Conservation (phyloP, 208 protist species). For the Leishmania mexicana region DNA sequence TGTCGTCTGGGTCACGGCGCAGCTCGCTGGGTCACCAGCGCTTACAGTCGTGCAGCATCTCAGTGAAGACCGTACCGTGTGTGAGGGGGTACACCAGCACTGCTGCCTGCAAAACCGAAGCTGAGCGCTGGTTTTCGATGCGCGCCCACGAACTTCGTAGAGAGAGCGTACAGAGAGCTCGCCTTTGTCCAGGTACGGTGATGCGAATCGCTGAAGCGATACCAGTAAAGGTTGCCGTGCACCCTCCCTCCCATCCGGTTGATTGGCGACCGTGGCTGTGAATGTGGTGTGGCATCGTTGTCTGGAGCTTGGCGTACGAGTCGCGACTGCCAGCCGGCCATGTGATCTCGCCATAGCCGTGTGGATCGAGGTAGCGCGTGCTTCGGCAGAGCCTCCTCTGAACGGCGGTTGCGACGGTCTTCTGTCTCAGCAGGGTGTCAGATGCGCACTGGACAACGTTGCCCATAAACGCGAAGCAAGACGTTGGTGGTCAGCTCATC, state of each 20-base stretch:
- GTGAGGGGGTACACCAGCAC: constrained; percentile 56
- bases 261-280: constrained; percentile 5
- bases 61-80: constrained; percentile 55
- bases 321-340: constrained; percentile 45
- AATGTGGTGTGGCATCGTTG: constrained; percentile 27
- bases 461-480: constrained; percentile 27
- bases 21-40: constrained; percentile 42
- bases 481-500: constrained; percentile 14
- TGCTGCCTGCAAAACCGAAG: constrained; percentile 49
- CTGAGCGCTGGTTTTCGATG: constrained; percentile 29
- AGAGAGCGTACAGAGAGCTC: constrained; percentile 23
- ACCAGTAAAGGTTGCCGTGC: constrained; percentile 34
- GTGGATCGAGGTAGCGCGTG: constrained; percentile 24
- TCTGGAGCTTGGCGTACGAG: constrained; percentile 38
- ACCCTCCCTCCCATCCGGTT: background rate
- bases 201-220: constrained; percentile 49
- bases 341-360: constrained; percentile 36
- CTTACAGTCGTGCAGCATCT: constrained; percentile 47
- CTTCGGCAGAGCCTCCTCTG: constrained; percentile 18
- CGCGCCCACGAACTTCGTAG: constrained; percentile 20
- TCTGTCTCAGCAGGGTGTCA: background rate
- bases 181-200: constrained; percentile 32
- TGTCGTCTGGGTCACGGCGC: constrained; percentile 35
- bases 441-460: constrained; percentile 36
- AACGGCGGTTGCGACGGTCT: background rate